Percentiles rank a stretch among this genome's conserved stretches.
Evolutionary conservation across 2,329 filamentous ascomycete genomes (phyloP).

Genomic region (Colletotrichum chlorophyti): DNA sequence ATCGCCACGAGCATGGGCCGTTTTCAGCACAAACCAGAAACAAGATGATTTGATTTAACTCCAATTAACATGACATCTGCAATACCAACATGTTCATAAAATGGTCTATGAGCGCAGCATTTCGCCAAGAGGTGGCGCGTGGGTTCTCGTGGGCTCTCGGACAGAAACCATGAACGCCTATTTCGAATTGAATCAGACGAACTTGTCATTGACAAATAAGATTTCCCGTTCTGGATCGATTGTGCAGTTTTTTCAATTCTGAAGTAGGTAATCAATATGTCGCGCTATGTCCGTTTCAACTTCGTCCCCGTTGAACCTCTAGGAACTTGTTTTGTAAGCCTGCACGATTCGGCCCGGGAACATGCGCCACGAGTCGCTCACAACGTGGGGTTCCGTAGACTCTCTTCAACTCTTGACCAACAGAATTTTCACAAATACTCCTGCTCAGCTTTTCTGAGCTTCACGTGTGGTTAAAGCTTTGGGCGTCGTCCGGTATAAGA

Average conservation of each 20-base stretch:
- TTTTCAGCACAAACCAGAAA: too few relatives aligned
- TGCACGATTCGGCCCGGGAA: constrained; percentile 27
- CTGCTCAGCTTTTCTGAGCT: neutral
- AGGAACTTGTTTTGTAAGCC: neutral
- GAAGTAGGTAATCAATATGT: neutral
- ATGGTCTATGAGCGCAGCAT: neutral
- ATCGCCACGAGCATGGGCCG: too few relatives aligned
- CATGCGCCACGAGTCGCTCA: neutral
- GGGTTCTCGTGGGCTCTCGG: neutral
- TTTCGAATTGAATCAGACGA: constrained; percentile 2
- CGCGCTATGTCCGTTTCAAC: neutral
- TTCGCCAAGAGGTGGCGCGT: neutral
- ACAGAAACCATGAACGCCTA: neutral
- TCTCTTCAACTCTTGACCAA: neutral
- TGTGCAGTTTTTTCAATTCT: neutral
- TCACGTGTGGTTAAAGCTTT: neutral
- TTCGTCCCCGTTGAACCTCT: constrained; percentile 4
- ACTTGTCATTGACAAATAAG: neutral
- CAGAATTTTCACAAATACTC: neutral
- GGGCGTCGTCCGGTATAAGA: neutral
- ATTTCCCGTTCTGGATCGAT: neutral
- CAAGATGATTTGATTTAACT: too few relatives aligned
- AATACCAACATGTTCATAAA: neutral
- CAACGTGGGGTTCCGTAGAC: neutral
- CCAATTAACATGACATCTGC: neutral